These are phyloP conservation scores for Knoxdaviesia proteae DNA, from an alignment of 2,329 filamentous ascomycete species.

Conservation along the genomic window DNA sequence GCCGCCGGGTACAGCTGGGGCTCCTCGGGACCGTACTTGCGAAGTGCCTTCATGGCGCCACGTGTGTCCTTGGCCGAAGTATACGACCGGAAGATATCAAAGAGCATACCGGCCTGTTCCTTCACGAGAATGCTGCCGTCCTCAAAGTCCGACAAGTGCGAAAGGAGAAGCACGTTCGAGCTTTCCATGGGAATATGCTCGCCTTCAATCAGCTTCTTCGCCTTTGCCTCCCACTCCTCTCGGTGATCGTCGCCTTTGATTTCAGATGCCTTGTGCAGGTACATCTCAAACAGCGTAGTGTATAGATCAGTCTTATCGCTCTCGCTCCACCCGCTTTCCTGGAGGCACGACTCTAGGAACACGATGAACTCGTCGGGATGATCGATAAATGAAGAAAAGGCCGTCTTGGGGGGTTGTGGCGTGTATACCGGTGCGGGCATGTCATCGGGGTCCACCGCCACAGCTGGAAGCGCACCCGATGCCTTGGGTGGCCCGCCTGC, in stretches of 20 bases:
- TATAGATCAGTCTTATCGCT: conserved; percentile 71
- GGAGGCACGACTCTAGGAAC: conserved; percentile 75
- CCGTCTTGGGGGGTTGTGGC: conserved; percentile 63
- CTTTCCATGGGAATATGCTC: conserved; percentile 74
- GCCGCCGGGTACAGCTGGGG: conserved; percentile 85
- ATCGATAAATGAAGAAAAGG: conserved; percentile 92
- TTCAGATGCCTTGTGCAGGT: conserved; percentile 67
- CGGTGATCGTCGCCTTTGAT: conserved; percentile 44
- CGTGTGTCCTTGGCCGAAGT: conserved; percentile 79
- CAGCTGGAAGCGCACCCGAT: conserved; percentile 19
- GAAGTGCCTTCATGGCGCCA: conserved; percentile 72
- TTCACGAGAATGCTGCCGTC: conserved; percentile 84
- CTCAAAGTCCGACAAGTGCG: conserved; percentile 73
- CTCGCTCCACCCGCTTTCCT: conserved; percentile 47
- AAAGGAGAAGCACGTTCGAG: conserved; percentile 81
- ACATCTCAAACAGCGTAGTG: conserved; percentile 96
- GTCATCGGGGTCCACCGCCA: conserved; percentile 27
- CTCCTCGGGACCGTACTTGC: conserved; percentile 80
- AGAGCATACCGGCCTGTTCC: conserved; percentile 77
- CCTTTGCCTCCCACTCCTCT: conserved; percentile 73
- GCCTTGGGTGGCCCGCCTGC: conserved; percentile 24
- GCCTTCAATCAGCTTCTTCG: conserved; percentile 69
- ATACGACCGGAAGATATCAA: conserved; percentile 93
- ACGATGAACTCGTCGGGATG: conserved; percentile 79
- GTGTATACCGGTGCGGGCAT: conserved; percentile 39